phyloP scores from a whole-genome alignment of 2,329 filamentous ascomycete species.

The Fusarium torulosum region DNA sequence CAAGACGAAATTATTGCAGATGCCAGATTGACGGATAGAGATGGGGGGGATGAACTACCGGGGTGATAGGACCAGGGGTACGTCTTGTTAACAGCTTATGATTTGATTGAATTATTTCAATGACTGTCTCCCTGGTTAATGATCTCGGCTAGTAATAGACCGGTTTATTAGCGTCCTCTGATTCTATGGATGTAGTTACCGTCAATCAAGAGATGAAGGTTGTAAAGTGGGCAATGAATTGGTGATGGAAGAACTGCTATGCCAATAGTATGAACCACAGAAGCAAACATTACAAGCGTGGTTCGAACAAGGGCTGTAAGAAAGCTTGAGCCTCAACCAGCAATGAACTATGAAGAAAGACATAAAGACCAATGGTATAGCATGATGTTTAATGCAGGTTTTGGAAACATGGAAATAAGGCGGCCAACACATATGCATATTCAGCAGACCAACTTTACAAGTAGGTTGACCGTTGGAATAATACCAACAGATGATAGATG shows the following conservation, averaged over 20 bases:
- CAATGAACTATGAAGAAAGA: not conserved
- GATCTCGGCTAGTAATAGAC: not conserved
- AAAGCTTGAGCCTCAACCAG: not conserved
- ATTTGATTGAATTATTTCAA: constrained; percentile 25
- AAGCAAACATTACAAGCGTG: not conserved
- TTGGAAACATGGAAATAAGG: not conserved
- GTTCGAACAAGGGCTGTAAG: not conserved
- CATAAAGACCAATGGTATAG: not conserved
- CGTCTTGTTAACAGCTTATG: constrained; percentile 16
- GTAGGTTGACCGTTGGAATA: no score
- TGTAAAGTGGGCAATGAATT: constrained; percentile 29
- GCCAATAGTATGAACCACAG: not conserved
- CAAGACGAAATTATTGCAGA: constrained; percentile 11
- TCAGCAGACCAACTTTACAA: not conserved
- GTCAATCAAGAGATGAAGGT: constrained; percentile 25
- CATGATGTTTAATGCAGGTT: not conserved
- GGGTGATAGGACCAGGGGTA: constrained; percentile 21
- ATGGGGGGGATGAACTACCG: constrained; percentile 33
- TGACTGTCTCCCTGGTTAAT: not conserved
- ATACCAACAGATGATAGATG: not conserved
- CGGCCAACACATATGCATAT: not conserved
- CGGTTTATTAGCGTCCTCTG: constrained; percentile 20
- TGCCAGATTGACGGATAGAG: constrained; percentile 24
- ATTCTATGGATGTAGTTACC: not conserved
- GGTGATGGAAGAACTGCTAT: not conserved